A percentile compares a stretch with the other conserved stretches of the same genome.
These are phyloP conservation scores for Diplodia scrobiculata DNA, from an alignment of 2,329 filamentous ascomycete genomes.

Conservation along the genomic window DNA sequence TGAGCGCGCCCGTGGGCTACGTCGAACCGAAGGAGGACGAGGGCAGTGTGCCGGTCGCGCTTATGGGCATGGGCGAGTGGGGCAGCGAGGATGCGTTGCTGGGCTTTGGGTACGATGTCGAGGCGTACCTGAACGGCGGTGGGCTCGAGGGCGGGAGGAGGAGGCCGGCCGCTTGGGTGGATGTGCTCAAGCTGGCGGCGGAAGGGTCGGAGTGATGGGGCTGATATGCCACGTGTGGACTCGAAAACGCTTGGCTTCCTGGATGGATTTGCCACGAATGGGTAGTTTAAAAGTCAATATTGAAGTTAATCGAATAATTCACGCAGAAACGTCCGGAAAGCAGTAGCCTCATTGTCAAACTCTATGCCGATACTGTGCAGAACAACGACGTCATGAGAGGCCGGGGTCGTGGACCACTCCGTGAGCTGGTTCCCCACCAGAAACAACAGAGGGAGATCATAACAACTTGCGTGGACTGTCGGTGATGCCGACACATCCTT, in stretches of 20 bases:
- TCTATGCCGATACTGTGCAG: neutral
- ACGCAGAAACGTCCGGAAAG: neutral
- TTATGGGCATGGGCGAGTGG: constrained; percentile 61
- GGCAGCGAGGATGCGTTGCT: constrained; percentile 56
- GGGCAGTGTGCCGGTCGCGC: constrained; percentile 59
- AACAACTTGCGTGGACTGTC: too few species aligned
- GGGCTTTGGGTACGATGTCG: constrained; percentile 56
- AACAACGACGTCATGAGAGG: neutral
- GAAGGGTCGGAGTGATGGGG: neutral
- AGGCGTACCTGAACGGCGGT: constrained; percentile 50
- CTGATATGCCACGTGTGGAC: too few species aligned
- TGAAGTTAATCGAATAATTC: neutral
- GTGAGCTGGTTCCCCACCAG: too few species aligned
- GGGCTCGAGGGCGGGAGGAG: constrained; percentile 41
- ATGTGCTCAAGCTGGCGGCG: constrained; percentile 41
- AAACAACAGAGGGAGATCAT: too few species aligned
- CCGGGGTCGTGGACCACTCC: too few species aligned
- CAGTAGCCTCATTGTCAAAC: neutral
- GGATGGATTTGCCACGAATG: neutral
- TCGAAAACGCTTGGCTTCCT: neutral
- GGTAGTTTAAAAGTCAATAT: neutral
- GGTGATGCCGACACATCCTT: too few species aligned
- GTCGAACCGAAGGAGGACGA: constrained; percentile 58
- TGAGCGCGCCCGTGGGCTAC: constrained; percentile 76
- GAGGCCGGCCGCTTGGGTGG: constrained; percentile 45